These are phyloP conservation scores for Schizonepeta tenuifolia DNA, from an alignment of 257 asterid genomes.

Conservation along the genomic window DNA sequence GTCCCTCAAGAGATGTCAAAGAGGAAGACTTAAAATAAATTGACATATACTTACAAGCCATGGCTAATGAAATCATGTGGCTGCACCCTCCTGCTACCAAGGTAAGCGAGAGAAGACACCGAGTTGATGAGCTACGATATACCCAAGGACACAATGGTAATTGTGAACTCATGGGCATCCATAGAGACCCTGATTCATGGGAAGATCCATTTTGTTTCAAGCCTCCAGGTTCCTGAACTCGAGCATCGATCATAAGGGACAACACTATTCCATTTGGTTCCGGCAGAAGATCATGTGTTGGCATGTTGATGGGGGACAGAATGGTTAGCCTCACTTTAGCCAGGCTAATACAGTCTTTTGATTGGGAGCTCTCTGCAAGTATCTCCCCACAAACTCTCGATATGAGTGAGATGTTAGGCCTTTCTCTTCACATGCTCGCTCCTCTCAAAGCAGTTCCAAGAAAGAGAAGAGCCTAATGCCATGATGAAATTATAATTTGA, in stretches of 20 bases:
- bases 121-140: slow-evolving; percentile 44
- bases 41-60: slow-evolving; percentile 45
- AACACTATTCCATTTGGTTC: slow-evolving; percentile 63
- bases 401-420: slow-evolving; percentile 46
- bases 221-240: slow-evolving; percentile 62
- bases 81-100: slow-evolving; percentile 47
- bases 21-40: slow-evolving; percentile 37
- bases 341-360: slow-evolving; percentile 48
- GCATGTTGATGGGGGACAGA: slow-evolving; percentile 49
- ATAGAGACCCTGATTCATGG: slow-evolving; percentile 50
- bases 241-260: slow-evolving; percentile 47
- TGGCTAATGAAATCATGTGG: slow-evolving; percentile 45
- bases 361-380: slow-evolving; percentile 45
- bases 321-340: slow-evolving; percentile 52
- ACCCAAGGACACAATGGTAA: slow-evolving; percentile 40
- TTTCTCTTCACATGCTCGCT: slow-evolving; percentile 39
- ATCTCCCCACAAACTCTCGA: slow-evolving; percentile 36
- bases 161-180: slow-evolving; percentile 47
- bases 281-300: slow-evolving; percentile 50
- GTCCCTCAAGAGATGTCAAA: slow-evolving; percentile 18
- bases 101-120: slow-evolving; percentile 41
- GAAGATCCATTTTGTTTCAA: slow-evolving; percentile 40
- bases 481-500: not conserved
- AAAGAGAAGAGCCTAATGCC: not conserved
- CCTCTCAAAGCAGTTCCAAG: slow-evolving; percentile 47